Evolutionary conservation across 139 green algal species (phyloP).

Genomic region (Gonium pectorale): DNA sequence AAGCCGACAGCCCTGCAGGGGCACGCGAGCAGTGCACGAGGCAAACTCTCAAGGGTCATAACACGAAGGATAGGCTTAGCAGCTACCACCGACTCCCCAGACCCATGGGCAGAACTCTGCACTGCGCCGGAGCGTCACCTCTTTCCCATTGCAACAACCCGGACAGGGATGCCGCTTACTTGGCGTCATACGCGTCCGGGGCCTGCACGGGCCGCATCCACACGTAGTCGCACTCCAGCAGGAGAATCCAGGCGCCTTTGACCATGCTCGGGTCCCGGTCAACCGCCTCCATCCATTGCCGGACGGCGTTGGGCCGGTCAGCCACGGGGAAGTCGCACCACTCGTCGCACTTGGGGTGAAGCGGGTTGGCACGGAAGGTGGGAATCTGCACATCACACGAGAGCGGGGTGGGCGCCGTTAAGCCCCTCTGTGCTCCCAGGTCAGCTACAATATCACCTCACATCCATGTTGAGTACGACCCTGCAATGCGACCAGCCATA

Average conservation of each 20-base stretch:
- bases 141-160: too few relatives aligned
- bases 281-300: conserved; percentile 78
- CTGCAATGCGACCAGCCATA: too few relatives aligned
- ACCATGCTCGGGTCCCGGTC: conserved; percentile 64
- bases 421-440: too few relatives aligned
- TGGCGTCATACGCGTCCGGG: conserved; percentile 56
- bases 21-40: neutral
- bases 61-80: too few relatives aligned
- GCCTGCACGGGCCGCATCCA: conserved; percentile 77
- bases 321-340: conserved; percentile 93
- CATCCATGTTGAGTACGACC: too few relatives aligned
- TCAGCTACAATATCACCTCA: too few relatives aligned
- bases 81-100: too few relatives aligned
- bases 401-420: too few relatives aligned
- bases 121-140: too few relatives aligned
- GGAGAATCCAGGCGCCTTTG: conserved; percentile 84
- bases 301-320: conserved; percentile 85
- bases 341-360: conserved; percentile 74
- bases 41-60: neutral
- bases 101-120: too few relatives aligned
- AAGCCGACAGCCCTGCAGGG: conserved; percentile 29
- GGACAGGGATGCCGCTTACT: too few relatives aligned
- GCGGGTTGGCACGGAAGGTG: conserved; percentile 70
- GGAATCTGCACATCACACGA: too few relatives aligned
- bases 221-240: conserved; percentile 92